Evolutionary conservation across 2,329 filamentous ascomycete species (phyloP).

Genomic region (Zasmidium cellare): DNA sequence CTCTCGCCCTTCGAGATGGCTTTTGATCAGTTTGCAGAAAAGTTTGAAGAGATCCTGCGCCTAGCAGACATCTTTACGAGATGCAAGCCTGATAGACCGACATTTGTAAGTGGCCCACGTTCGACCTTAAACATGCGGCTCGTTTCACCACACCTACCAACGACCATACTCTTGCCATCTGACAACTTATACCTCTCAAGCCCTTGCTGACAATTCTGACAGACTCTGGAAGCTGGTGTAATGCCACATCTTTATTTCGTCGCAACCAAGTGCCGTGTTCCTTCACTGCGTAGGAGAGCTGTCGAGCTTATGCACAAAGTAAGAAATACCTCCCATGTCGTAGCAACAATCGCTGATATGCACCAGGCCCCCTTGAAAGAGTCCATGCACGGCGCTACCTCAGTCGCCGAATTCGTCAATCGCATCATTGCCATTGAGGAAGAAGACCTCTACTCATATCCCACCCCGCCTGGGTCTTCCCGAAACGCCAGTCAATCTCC

Average conservation of each 20-base stretch:
- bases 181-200: too few relatives aligned
- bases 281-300: constrained; percentile 22
- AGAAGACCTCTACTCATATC: constrained; percentile 10
- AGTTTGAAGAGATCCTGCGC: constrained; percentile 23
- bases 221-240: constrained; percentile 3
- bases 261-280: constrained; percentile 27
- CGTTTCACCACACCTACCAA: too few relatives aligned
- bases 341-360: not conserved
- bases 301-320: constrained; percentile 20
- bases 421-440: constrained; percentile 26
- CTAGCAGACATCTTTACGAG: constrained; percentile 16
- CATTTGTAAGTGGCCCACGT: not conserved
- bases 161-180: too few relatives aligned
- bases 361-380: constrained; percentile 23
- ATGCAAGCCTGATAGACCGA: not conserved
- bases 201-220: not conserved
- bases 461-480: not conserved
- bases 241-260: constrained; percentile 25
- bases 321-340: not conserved
- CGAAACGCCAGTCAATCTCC: not conserved
- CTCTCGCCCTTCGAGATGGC: constrained; percentile 14
- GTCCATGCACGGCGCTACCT: constrained; percentile 23
- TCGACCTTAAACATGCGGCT: too few relatives aligned
- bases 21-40: constrained; percentile 24
- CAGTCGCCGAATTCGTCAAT: constrained; percentile 16